Evolutionary conservation across 805 yeast species (phyloP).

Genomic region (Candida nitratophila): DNA sequence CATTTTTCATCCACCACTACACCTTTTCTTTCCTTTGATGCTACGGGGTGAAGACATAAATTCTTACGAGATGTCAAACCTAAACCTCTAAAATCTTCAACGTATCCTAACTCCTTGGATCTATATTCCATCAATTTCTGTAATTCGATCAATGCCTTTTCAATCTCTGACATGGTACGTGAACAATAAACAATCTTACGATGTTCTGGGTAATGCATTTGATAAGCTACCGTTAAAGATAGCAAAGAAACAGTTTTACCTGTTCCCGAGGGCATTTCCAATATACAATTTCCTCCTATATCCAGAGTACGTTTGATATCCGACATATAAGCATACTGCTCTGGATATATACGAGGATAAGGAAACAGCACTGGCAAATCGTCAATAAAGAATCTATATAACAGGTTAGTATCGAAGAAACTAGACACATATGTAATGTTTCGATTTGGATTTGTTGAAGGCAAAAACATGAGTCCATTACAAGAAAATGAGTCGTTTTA

Average conservation of each 20-base stretch:
- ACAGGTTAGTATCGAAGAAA: not conserved
- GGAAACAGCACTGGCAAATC: constrained; percentile 95
- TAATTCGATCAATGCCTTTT: constrained; percentile 90
- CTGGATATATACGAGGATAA: constrained; percentile 94
- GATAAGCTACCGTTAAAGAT: constrained; percentile 91
- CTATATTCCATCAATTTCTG: constrained; percentile 84
- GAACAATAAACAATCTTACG: constrained; percentile 94
- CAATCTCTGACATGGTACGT: constrained; percentile 99
- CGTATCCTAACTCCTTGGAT: constrained; percentile 72
- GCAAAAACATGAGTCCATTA: too few relatives aligned
- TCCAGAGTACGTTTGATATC: constrained; percentile 90
- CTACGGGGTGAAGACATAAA: constrained; percentile 83
- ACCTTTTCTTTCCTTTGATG: constrained; percentile 85
- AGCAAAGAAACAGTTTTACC: constrained; percentile 93
- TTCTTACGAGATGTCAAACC: constrained; percentile 95
- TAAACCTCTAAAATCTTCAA: constrained; percentile 87
- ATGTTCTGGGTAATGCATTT: constrained; percentile 88
- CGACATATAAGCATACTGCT: constrained; percentile 96
- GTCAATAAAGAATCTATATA: constrained; percentile 74
- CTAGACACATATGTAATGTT: too few relatives aligned
- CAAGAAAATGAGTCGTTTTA: too few relatives aligned
- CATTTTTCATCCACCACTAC: constrained; percentile 93
- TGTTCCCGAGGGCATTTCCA: constrained; percentile 99
- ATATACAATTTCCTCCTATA: constrained; percentile 92
- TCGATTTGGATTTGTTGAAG: too few relatives aligned